Evolutionary conservation across 2,329 filamentous ascomycete genomes (phyloP), one percentile per base, ranked within the genome.

Genomic region (Trichophyton schoenleinii): DNA sequence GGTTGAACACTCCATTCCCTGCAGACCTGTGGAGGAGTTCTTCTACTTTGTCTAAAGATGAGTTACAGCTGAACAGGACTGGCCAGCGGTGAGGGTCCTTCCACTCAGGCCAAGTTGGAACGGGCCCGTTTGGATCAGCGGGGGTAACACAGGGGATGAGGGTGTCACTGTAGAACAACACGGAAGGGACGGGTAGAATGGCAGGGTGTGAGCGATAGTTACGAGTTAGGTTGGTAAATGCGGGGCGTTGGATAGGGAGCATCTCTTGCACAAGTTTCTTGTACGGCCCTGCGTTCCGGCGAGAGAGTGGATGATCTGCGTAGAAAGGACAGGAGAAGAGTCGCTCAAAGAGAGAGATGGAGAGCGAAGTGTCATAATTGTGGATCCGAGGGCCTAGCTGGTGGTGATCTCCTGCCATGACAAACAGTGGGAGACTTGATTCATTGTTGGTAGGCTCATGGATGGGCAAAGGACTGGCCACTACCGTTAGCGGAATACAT

Each of bases 201-300:
- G 76, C 70, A 4, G 74, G 73, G 60, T 79, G 77, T 42, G 76
- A 78, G 60, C 77, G 74, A 66, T 79, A 79, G 65, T 79, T 78
- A 31, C 75, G 71, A 15, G 73, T 72, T 0, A 79, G 68, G 58
- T 78, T 75, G 38, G 72, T 68, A 64, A 79, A 79, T 1, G 76
- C 70, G n/a, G 77, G 74, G 28, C 72, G 71, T 31, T 69, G 66
- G 28, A 78, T 74, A 41, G 75, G 76, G 3, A 75, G 67, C 71
- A 75, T 73, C 7, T 61, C 59, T 53, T 66, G 67, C 20, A 58
- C 67, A 18, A 63, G 46, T 46, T 60, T 63, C 48, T 64, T 67
- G 42, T 64, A 65, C n/a, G 59, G 63, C 18, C 64, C 61, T 22
- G 61, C 61, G 55, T 65, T 60, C 20, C 60, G 63, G 59, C 75